Conservation (phyloP, 129 eudicot genomes). For the Saussurea involucrata region DNA sequence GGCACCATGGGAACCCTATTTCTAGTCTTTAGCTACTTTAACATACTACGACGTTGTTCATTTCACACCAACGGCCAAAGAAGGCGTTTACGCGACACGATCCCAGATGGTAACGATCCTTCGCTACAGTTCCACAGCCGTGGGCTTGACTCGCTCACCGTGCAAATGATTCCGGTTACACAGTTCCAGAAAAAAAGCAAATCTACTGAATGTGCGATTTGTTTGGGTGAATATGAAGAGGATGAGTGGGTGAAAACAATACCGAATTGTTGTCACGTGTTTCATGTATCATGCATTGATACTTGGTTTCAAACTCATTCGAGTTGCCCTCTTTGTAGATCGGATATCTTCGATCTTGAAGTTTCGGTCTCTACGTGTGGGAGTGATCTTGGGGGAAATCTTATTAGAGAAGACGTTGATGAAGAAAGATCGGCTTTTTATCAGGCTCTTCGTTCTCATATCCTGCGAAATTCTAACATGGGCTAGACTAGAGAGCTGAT, state of each 20-base stretch:
- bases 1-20: conserved; percentile 50
- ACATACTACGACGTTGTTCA: conserved; percentile 37
- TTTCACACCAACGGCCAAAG: conserved; percentile 31
- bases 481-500: conserved; percentile 14
- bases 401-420: conserved; percentile 40
- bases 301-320: conserved; percentile 67
- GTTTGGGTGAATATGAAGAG: conserved; percentile 78
- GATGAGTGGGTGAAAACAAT: conserved; percentile 61
- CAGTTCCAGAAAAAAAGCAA: conserved; percentile 42
- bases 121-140: conserved; percentile 48
- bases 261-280: conserved; percentile 62
- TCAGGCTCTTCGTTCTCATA: conserved; percentile 35
- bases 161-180: conserved; percentile 51
- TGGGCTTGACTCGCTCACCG: conserved; percentile 44
- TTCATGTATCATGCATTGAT: conserved; percentile 74
- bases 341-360: conserved; percentile 33
- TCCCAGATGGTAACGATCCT: conserved; percentile 35
- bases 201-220: conserved; percentile 57
- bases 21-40: conserved; percentile 44
- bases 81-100: conserved; percentile 34
- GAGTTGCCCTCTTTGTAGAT: conserved; percentile 75
- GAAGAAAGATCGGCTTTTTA: conserved; percentile 36
- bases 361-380: conserved; percentile 20
- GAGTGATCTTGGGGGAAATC: conserved; percentile 28
- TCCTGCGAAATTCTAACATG: conserved; percentile 22